phyloP scores from a whole-genome alignment of 768 basidiomycete genomes.

The Tulasnella sp. region DNA sequence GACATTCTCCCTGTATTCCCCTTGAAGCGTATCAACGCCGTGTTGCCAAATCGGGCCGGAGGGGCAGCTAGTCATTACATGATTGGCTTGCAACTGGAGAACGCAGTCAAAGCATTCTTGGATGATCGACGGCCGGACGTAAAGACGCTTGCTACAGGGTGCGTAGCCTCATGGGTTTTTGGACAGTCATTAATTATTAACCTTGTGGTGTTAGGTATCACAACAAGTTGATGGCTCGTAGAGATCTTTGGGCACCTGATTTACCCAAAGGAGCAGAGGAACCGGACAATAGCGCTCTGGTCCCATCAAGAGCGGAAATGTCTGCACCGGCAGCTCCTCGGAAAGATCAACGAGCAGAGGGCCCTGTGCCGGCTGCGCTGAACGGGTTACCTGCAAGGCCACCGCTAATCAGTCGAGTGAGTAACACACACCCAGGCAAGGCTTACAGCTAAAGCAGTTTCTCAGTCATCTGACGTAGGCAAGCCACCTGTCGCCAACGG shows the following conservation, averaged over 20 bases:
- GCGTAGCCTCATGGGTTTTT: background rate
- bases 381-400: constrained; percentile 6
- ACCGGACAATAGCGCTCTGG: background rate
- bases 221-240: background rate
- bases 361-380: background rate
- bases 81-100: background rate
- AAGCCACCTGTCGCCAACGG: background rate
- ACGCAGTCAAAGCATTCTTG: constrained; percentile 11
- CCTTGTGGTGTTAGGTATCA: background rate
- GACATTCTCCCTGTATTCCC: constrained; percentile 89
- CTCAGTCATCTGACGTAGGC: background rate
- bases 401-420: background rate
- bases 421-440: background rate
- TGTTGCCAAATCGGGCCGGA: background rate
- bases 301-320: background rate
- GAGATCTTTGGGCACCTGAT: background rate
- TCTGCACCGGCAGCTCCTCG: background rate
- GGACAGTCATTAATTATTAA: background rate
- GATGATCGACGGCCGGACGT: constrained; percentile 42
- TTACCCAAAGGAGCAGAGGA: background rate
- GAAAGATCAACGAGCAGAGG: background rate
- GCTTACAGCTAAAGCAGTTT: background rate
- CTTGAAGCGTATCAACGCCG: background rate
- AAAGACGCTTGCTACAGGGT: constrained; percentile 59
- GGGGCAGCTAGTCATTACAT: background rate